Conservation (phyloP, 345 rosid species). For the Cardiospermum halicacabum region DNA sequence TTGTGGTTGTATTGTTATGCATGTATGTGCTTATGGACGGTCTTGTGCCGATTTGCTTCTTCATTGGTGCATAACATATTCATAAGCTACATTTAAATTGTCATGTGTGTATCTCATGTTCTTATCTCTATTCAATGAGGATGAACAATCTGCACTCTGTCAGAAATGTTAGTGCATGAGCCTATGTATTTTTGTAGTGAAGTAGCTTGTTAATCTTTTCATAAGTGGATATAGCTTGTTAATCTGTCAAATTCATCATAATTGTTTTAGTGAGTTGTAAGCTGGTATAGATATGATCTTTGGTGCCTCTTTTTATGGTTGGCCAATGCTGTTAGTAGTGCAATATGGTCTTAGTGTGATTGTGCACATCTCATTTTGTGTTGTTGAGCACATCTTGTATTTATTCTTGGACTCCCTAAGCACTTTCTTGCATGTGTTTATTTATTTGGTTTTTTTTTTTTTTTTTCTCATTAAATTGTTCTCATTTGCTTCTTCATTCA, state of each 20-base stretch:
- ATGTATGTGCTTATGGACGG: neutral
- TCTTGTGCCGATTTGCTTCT: slow-evolving; percentile 5
- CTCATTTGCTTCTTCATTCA: slow-evolving; percentile 7
- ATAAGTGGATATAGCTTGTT: no score
- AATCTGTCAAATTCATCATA: neutral
- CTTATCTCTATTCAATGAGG: slow-evolving; percentile 1
- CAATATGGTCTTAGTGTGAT: neutral
- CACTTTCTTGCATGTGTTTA: no score
- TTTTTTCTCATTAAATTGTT: neutral
- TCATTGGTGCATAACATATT: neutral
- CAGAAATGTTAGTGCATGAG: neutral
- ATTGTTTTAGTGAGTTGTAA: neutral
- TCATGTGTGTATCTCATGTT: slow-evolving; percentile 9
- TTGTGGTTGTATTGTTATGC: neutral
- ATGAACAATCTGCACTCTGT: slow-evolving; percentile 3
- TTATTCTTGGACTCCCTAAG: neutral
- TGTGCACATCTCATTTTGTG: neutral
- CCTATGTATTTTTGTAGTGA: neutral
- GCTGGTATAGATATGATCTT: neutral
- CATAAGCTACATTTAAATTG: neutral
- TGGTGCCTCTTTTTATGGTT: neutral
- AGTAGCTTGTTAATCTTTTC: no score
- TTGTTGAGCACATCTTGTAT: neutral
- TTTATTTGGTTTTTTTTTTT: no score
- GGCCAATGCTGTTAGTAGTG: neutral